Base-by-base conservation (phyloP, 306 rosid species). In the Ziziphus jujuba region DNA sequence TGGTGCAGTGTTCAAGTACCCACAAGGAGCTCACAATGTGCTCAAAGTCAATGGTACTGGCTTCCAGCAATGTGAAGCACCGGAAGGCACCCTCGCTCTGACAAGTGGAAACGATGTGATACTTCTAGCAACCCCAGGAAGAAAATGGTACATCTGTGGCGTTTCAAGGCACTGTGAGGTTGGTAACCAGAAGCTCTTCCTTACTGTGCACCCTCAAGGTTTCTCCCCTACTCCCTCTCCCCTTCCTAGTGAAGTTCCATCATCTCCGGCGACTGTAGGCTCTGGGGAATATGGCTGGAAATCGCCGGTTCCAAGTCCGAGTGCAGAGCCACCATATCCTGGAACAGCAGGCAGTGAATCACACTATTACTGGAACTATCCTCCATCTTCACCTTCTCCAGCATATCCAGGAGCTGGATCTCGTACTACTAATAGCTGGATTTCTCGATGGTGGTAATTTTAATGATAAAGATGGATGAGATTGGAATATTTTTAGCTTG, bases 111-210 rank as follows among this genome's bases (percentile, higher is more conserved):
- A 72, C 6, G 82, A 79, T 71, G 72, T 56, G 0, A 70, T 73
- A 25, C 9, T 23, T 21, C 65, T 83, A 5, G 36, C 50, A 51
- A 21, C 72, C 16, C 11, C 66, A 0, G 81, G 75, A 17, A 78
- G 31, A 10, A 82, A 75, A 69, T 79, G 87, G 84, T 75, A 72
- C 65, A 67, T 82, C 2, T 79, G 84, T 4, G 77, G 74, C 12
- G 45, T 79, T 56, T 20, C 52, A 8, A 13, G 28, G 49, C 77
- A 82, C 43, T 75, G 81, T 61, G 59, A 21, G 5, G 21, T 7
- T 5, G 79, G 72, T 11, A 33, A 48, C 9, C 65, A 68, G 72
- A 82, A 65, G 56, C 69, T 82, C 47, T 65, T 50, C 31, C 65
- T 72, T 19, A 72, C 60, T 9, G 87, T 78, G 48, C 49, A 62